phyloP scores from a whole-genome alignment of 164 flowering plant species.

The Umbilicus rupestris region DNA sequence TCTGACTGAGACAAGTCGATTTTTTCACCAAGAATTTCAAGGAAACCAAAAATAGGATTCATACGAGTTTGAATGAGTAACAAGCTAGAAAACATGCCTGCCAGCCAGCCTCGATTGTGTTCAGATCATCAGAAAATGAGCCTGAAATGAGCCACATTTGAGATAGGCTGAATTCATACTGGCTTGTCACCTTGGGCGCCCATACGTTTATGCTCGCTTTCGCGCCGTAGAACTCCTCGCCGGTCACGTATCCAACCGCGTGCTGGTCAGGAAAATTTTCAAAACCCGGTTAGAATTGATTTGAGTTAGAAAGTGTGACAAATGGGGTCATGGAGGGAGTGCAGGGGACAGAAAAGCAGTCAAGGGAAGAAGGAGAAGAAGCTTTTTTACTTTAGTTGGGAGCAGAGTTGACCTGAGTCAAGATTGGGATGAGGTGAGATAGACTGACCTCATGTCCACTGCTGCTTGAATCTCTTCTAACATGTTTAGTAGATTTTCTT shows the following conservation, averaged over 20 bases:
- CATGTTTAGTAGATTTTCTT: constrained; percentile 25
- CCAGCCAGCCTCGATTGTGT: constrained; percentile 99
- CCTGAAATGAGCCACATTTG: constrained; percentile 77
- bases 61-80: neutral
- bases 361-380: neutral
- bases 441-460: constrained; percentile 85
- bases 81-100: constrained; percentile 49
- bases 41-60: neutral
- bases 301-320: too few relatives aligned
- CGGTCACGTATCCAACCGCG: constrained; percentile 65
- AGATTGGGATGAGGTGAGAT: neutral
- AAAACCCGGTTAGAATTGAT: neutral
- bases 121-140: constrained; percentile 64
- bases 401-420: neutral
- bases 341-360: constrained; percentile 9
- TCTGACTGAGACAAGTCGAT: neutral
- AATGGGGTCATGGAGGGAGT: too few relatives aligned
- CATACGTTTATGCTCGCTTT: constrained; percentile 73
- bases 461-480: constrained; percentile 63
- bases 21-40: neutral
- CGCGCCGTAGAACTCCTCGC: constrained; percentile 66
- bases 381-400: constrained; percentile 3
- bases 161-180: constrained; percentile 62
- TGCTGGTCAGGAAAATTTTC: constrained; percentile 29
- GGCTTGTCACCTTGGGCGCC: constrained; percentile 46